Percentiles rank a stretch among this genome's conserved stretches.
These are phyloP conservation scores for Amphichorda felina DNA, from an alignment of 2,329 filamentous ascomycete species.

Conservation along the genomic window DNA sequence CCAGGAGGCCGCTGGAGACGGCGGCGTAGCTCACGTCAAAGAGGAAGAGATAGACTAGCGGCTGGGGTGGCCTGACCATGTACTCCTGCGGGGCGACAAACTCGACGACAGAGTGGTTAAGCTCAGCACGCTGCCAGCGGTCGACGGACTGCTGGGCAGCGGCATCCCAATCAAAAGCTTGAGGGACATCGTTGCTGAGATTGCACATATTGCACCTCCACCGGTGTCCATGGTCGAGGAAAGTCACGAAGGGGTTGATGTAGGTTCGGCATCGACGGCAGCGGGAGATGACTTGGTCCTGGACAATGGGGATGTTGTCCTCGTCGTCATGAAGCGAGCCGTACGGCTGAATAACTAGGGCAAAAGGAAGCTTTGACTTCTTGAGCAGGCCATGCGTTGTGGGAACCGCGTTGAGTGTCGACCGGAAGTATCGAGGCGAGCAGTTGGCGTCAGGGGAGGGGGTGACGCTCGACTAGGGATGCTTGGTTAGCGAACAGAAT, in stretches of 20 bases:
- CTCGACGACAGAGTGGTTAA: conserved; percentile 95
- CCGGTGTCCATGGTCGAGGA: conserved; percentile 90
- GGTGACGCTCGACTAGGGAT: conserved; percentile 72
- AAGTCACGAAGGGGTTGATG: conserved; percentile 95
- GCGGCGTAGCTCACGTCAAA: conserved; percentile 90
- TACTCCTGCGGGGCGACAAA: conserved; percentile 98
- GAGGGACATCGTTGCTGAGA: conserved; percentile 95
- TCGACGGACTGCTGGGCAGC: conserved; percentile 84
- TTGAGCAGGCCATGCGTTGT: conserved; percentile 88
- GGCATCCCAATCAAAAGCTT: conserved; percentile 97
- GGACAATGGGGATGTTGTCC: conserved; percentile 80
- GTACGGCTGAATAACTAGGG: conserved; percentile 92
- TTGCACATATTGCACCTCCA: conserved; percentile 99
- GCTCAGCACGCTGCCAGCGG: conserved; percentile 79
- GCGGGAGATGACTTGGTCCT: conserved; percentile 94
- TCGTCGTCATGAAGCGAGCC: conserved; percentile 85
- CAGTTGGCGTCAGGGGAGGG: conserved; percentile 87
- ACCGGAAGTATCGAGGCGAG: conserved; percentile 85
- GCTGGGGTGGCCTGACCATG: conserved; percentile 95
- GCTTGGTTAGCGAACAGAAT: not conserved
- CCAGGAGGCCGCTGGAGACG: conserved; percentile 80
- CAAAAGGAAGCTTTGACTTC: conserved; percentile 92
- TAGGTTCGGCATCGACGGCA: conserved; percentile 94
- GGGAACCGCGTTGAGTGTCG: conserved; percentile 86
- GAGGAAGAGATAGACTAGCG: conserved; percentile 88